Conservation (phyloP, 306 rosid genomes). For the Fagus sylvatica region DNA sequence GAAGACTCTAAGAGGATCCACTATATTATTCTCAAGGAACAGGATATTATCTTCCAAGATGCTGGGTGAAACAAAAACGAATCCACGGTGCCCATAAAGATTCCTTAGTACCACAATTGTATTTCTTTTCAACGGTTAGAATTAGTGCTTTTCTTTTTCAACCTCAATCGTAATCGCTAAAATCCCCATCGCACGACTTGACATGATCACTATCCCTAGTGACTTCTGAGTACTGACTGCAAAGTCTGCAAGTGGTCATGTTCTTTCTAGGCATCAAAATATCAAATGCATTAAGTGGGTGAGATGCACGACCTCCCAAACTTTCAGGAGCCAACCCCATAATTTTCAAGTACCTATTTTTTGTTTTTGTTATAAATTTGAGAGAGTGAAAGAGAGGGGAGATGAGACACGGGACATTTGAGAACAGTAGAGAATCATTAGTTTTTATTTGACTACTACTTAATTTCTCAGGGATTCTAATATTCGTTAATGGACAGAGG, state of each 20-base stretch:
- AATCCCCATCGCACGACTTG: slow-evolving; percentile 12
- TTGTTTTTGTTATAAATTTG: too few species aligned
- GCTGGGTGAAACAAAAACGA: too few species aligned
- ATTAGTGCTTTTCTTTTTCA: neutral
- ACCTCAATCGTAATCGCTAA: neutral
- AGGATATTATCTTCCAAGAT: too few species aligned
- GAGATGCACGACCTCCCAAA: slow-evolving; percentile 41
- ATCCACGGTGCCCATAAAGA: too few species aligned
- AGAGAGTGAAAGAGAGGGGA: neutral
- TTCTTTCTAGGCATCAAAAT: slow-evolving; percentile 11
- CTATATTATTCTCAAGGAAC: too few species aligned
- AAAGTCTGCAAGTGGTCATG: neutral
- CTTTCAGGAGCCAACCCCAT: slow-evolving; percentile 57
- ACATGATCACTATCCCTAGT: too few species aligned
- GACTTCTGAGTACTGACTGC: too few species aligned
- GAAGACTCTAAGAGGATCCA: too few species aligned
- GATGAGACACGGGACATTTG: neutral
- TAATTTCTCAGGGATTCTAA: neutral
- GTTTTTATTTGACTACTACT: slow-evolving; percentile 31
- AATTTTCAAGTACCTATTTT: neutral
- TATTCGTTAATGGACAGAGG: neutral
- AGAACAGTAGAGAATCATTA: slow-evolving; percentile 14
- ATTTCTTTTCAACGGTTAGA: neutral
- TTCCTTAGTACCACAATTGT: too few species aligned
- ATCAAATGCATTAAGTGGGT: slow-evolving; percentile 27